Evolutionary conservation across 768 basidiomycete genomes (phyloP).

Genomic region (Antrodiella citrinella): DNA sequence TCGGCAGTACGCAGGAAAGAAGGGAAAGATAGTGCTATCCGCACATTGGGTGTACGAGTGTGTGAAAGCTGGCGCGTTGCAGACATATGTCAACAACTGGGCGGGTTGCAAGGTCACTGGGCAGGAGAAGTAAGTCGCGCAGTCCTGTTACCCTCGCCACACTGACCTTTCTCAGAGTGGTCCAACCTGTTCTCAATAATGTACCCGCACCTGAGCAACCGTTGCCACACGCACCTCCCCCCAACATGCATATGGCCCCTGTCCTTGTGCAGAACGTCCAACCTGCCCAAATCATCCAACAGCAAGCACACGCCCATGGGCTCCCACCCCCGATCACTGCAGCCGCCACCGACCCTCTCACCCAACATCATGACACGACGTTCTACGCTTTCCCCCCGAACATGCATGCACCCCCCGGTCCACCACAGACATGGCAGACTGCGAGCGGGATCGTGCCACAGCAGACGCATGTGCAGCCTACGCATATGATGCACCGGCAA

Average conservation of each 20-base stretch:
- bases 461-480: conserved; percentile 48
- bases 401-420: conserved; percentile 38
- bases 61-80: conserved; percentile 56
- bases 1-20: conserved; percentile 72
- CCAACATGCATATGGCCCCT: no score
- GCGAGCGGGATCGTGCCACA: conserved; percentile 45
- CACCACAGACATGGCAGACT: conserved; percentile 60
- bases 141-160: conserved; percentile 1
- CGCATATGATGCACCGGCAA: conserved; percentile 32
- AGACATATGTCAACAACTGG: conserved; percentile 72
- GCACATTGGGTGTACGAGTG: conserved; percentile 75
- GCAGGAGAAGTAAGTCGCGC: conserved; percentile 48
- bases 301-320: conserved; percentile 1
- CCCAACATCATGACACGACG: no score
- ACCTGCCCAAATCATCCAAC: not conserved
- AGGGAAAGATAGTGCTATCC: conserved; percentile 69
- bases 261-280: not conserved
- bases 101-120: conserved; percentile 78
- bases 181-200: conserved; percentile 2
- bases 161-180: conserved; percentile 1
- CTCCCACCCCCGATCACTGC: not conserved
- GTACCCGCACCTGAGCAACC: no score
- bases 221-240: no score
- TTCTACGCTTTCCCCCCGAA: no score
- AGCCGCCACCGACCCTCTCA: no score